These are phyloP conservation scores for Trichoderma atrobrunneum DNA, from an alignment of 2,329 filamentous ascomycete genomes.

Conservation along the genomic window DNA sequence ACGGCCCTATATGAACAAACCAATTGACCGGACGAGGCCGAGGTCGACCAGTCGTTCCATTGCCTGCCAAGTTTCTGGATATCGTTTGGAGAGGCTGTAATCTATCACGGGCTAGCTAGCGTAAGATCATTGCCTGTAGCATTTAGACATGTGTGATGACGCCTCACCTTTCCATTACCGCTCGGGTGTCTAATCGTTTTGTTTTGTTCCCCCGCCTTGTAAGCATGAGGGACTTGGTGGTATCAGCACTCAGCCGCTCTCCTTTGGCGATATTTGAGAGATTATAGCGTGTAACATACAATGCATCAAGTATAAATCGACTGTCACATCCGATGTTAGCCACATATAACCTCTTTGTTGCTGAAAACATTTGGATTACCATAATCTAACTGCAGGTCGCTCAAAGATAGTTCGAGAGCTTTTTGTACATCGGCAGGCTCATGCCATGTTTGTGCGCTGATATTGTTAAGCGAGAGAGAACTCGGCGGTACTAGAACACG, in stretches of 20 bases:
- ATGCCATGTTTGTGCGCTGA: conserved; percentile 11
- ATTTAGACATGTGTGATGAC: background rate
- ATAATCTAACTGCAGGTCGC: conserved; percentile 2
- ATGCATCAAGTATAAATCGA: conserved; percentile 12
- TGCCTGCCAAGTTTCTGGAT: conserved; percentile 7
- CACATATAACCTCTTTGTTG: background rate
- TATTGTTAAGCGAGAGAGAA: background rate
- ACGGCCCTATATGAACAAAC: background rate
- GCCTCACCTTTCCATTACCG: conserved; percentile 4
- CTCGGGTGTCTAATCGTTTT: conserved; percentile 2
- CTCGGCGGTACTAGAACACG: background rate
- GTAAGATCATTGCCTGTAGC: background rate
- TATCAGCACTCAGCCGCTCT: background rate
- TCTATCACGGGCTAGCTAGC: conserved; percentile 1
- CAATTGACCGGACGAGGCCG: background rate
- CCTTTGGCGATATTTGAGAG: background rate
- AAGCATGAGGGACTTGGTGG: conserved; percentile 4
- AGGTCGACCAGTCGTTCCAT: conserved; percentile 2
- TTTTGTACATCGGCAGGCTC: conserved; percentile 1
- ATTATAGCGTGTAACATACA: background rate
- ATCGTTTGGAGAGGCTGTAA: background rate
- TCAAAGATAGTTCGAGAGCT: background rate
- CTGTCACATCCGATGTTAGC: background rate
- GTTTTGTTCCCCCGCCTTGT: conserved; percentile 9
- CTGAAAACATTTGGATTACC: background rate